Base-by-base conservation (phyloP, 352 stramenopile genomes). In the Globisporangium parvum region DNA sequence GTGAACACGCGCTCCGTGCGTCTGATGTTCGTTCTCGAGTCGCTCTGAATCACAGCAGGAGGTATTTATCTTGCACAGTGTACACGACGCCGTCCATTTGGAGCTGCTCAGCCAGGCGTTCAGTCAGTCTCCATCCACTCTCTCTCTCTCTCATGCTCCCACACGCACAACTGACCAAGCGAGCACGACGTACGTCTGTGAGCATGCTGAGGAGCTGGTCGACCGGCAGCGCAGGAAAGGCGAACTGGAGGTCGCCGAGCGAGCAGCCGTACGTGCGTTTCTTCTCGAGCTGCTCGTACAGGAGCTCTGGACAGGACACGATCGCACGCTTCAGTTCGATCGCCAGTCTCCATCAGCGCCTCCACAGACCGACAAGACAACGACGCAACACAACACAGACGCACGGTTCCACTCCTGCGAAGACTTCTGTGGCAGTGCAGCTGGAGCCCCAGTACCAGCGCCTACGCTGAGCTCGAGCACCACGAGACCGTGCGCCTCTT, bases 71-170 rank as follows among this genome's bases (percentile, higher is more conserved):
- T 28, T 85, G 70, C 26, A 63, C 35, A 37, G 61, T 59, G 62
- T 87, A 80, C 17, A 89, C 67, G 24, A 89, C 67, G 20, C 68
- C 78, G 54, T 91, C 77, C 60, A 80, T 73, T 72, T 88, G 75
- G 42, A 89, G 63, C 80, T 88, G 62, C 15, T 23, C 14, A 28
- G n/a, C 17, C 0, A 39, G 10, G 40, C 24, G 45, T 0, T 24
- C 35, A 23, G 21, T 28, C 21, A 51, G 6, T 31, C 24, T 31
- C 20, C 5, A 14, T 70, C 12, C 69, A 52, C 26, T 46, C 6
- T 23, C 15, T 18, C 11, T 0, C 14, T 31, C 20, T 11, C 23
- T 35, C 6, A 12, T 2, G 26, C 20, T 2, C 10, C 28, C 3
- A 18, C 41, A 49, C 14, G 18, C 17, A 31, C 26, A 47, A 6